A percentile compares a stretch with the other conserved stretches of the same genome.
Conservation (phyloP, 2,329 filamentous ascomycete genomes). For the Fusarium aywerte region DNA sequence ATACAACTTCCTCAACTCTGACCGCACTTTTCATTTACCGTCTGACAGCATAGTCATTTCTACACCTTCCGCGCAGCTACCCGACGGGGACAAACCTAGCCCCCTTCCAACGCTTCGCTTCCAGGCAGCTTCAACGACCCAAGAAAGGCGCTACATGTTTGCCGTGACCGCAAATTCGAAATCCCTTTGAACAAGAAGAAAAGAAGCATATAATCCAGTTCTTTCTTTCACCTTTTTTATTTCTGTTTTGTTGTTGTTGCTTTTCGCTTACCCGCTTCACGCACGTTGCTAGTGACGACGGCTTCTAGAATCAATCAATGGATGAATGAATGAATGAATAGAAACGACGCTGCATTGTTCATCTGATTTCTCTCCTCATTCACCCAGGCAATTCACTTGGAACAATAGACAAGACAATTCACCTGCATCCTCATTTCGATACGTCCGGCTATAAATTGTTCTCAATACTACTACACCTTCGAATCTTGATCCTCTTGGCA, state of each 20-base stretch:
- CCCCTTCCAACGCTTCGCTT: not conserved
- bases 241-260: not conserved
- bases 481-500: constrained; percentile 27
- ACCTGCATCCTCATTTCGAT: not conserved
- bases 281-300: constrained; percentile 11
- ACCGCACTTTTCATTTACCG: constrained; percentile 7
- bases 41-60: constrained; percentile 6
- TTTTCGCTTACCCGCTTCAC: constrained; percentile 6
- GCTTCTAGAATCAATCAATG: constrained; percentile 11
- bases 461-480: not conserved
- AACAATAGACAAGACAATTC: constrained; percentile 21
- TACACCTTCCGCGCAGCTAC: constrained; percentile 23
- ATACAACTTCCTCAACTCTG: not conserved
- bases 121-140: not conserved
- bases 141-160: not conserved
- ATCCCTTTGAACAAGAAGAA: not conserved
- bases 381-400: constrained; percentile 1
- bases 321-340: constrained; percentile 18
- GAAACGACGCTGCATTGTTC: constrained; percentile 21
- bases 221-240: not conserved
- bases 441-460: constrained; percentile 25
- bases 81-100: constrained; percentile 24
- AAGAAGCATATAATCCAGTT: not conserved
- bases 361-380: not conserved
- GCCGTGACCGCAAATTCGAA: not conserved